A percentile compares a stretch with the other conserved stretches of the same genome.
Conservation (phyloP, 2,329 filamentous ascomycete genomes). For the Fusarium chuoi region DNA sequence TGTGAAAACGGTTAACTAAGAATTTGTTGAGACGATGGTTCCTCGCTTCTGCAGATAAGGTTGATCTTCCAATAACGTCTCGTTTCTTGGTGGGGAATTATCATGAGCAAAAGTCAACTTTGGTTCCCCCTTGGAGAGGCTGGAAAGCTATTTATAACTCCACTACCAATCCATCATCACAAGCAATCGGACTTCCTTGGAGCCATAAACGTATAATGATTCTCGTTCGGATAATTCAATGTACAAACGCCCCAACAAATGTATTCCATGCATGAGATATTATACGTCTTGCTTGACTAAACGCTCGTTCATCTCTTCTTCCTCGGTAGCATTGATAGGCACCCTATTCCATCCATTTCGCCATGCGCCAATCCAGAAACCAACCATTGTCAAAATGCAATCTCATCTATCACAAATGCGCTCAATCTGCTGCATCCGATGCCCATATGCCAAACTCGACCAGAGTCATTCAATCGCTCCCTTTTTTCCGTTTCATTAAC, state of each 20-base stretch:
- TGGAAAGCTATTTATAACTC: background rate
- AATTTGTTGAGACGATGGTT: conserved; percentile 34
- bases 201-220: background rate
- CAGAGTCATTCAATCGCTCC: conserved; percentile 26
- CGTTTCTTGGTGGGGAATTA: conserved; percentile 22
- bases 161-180: background rate
- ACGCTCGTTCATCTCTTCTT: conserved; percentile 1
- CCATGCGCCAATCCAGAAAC: conserved; percentile 39
- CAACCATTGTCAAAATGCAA: conserved; percentile 5
- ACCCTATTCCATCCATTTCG: conserved; percentile 27
- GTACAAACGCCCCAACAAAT: conserved; percentile 9
- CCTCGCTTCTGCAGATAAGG: conserved; percentile 19
- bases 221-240: background rate
- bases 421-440: conserved; percentile 37
- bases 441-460: conserved; percentile 21
- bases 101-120: background rate
- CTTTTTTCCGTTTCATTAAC: conserved; percentile 8
- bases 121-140: conserved; percentile 6
- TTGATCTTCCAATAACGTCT: conserved; percentile 33
- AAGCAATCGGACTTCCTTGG: background rate
- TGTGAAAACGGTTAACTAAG: conserved; percentile 39
- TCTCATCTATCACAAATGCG: conserved; percentile 30
- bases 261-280: conserved; percentile 4
- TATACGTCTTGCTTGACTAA: background rate
- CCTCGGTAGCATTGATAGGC: background rate